phyloP scores from a whole-genome alignment of 768 basidiomycete species.

The Suillus alpinus region DNA sequence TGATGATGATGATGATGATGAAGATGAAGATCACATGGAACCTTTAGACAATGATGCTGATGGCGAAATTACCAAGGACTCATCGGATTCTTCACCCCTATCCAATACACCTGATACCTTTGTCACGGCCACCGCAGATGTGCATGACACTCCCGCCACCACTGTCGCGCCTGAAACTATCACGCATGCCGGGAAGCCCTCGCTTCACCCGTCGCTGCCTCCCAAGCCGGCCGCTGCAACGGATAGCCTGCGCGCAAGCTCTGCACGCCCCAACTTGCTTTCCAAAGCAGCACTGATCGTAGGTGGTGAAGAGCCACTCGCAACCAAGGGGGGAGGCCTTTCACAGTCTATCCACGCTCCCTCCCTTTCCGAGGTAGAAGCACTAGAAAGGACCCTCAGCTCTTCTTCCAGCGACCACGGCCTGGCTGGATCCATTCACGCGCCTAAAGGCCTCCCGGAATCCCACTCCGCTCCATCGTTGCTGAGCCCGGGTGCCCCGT shows the following conservation, averaged over 20 bases:
- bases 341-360: conserved; percentile 27
- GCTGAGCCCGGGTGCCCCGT: conserved; percentile 25
- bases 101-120: conserved; percentile 2
- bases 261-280: conserved; percentile 13
- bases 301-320: conserved; percentile 14
- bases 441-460: conserved; percentile 41
- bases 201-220: conserved; percentile 46
- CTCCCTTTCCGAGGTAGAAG: conserved; percentile 13
- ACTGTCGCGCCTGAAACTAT: conserved; percentile 9
- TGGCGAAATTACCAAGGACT: conserved; percentile 3
- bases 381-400: conserved; percentile 16
- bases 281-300: conserved; percentile 7
- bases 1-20: conserved; percentile 15
- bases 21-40: conserved; percentile 20
- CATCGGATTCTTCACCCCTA: conserved; percentile 9
- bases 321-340: conserved; percentile 19
- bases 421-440: conserved; percentile 56
- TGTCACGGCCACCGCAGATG: conserved; percentile 7
- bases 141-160: conserved; percentile 13
- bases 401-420: conserved; percentile 32
- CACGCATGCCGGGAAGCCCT: conserved; percentile 17
- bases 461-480: conserved; percentile 34
- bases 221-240: conserved; percentile 38
- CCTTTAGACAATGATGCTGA: conserved; percentile 12
- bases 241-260: conserved; percentile 14